Base-by-base conservation (phyloP, 768 basidiomycete genomes). In the Glaciozyma martinii region DNA sequence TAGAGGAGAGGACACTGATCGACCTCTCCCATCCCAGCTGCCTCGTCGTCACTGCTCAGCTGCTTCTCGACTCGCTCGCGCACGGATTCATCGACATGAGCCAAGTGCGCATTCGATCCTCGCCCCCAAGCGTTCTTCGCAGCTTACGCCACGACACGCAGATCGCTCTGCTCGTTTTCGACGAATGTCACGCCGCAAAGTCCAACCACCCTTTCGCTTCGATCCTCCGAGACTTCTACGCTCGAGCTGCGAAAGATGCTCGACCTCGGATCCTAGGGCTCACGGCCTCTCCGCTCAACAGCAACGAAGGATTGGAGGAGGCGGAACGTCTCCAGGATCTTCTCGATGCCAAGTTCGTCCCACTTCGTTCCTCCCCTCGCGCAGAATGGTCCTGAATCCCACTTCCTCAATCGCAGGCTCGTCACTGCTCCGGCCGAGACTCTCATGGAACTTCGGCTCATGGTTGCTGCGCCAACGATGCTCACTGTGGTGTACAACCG, bases 211-310 rank as follows among this genome's bases (percentile, higher is more conserved):
- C 58, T 4, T 64, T 59, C 58, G 58, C 63, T 10, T 15, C 43
- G 15, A 64, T 64, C 53, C 52, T 64, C 19, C 63, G 63, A 43
- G 63, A 64, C 54, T 64, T 64, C 54, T 64, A 60, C 58, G 56
- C 42, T 29, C 63, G 63, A 16, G 33, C 33, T 15, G 53, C 58
- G 10, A 19, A 9, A 10, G 27, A 64, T 23, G 29, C n/a, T 18
- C 58, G 58, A 6, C 63, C 58, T 2, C 43, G 53, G 15, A 60
- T 64, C 33, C 54, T 64, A 27, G 63, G 63, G 13, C 54, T 64
- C 33, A 64, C 63, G 9, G 63, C 63, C 1, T 47, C 43, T 23
- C 63, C 63, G 7, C 43, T 64, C 46, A 47, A 64, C 50, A 46
- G 57, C 32, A 64, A 40, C 54, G 53, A 33, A 3, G 63, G 59